Evolutionary conservation across 73 alveolate genomes (phyloP).

Genomic region (Paraurostyla sp.): DNA sequence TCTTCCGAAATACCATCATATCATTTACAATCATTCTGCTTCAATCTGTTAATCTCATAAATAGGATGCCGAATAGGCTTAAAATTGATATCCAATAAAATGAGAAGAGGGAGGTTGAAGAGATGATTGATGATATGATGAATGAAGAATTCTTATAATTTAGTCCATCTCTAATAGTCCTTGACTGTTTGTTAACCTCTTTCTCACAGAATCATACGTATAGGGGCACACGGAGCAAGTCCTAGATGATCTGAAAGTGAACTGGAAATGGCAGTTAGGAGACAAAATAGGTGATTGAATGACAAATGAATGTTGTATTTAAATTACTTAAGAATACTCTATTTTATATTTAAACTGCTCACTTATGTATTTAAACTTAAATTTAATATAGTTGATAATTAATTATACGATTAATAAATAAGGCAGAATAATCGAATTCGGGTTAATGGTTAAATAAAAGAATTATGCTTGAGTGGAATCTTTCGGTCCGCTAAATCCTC

Average conservation of each 20-base stretch:
- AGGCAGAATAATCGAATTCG: not conserved
- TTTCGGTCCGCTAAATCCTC: not conserved
- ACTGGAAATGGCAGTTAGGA: too few relatives aligned
- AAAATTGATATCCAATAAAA: too few relatives aligned
- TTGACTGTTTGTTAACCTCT: constrained; percentile 51
- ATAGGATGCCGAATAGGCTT: not conserved
- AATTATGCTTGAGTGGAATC: constrained; percentile 16
- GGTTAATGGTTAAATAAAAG: constrained; percentile 39
- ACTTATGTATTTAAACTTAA: too few relatives aligned
- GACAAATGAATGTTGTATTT: too few relatives aligned
- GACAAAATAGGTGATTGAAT: not conserved
- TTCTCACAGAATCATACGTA: constrained; percentile 52
- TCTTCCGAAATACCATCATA: not conserved
- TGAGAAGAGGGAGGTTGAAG: not conserved
- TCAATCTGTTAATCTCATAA: not conserved
- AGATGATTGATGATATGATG: not conserved
- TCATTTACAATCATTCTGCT: not conserved
- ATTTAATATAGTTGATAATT: too few relatives aligned
- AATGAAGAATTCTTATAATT: not conserved
- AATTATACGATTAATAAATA: not conserved
- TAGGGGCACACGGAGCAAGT: constrained; percentile 57
- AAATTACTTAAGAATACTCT: too few relatives aligned
- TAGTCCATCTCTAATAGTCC: constrained; percentile 42
- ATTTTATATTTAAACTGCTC: too few relatives aligned
- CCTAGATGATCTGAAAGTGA: too few relatives aligned